A percentile compares a stretch with the other conserved stretches of the same genome.
Conservation (phyloP, 1,284 basidiomycete species). For the Sutorius eximius region DNA sequence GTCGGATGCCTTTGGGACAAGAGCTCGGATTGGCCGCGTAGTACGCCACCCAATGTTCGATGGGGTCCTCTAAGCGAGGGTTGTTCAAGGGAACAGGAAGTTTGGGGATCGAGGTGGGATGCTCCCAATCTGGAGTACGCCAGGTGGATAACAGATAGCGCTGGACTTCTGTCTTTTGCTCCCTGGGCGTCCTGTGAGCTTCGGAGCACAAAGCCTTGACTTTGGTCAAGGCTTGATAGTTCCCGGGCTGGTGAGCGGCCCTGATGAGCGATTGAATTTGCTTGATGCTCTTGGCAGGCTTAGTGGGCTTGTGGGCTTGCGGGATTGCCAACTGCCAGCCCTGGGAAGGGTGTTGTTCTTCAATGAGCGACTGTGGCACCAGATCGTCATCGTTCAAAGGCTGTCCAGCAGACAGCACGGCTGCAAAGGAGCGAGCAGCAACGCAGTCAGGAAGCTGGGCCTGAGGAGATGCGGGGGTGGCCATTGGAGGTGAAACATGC, state of each 20-base stretch:
- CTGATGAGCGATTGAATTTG: conserved; percentile 44
- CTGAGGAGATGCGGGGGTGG: conserved; percentile 36
- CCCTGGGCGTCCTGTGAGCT: conserved; percentile 38
- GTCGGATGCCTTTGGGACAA: too few species aligned
- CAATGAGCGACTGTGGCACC: conserved; percentile 21
- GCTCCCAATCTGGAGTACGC: conserved; percentile 39
- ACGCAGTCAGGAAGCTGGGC: conserved; percentile 37
- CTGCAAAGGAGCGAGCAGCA: conserved; percentile 37
- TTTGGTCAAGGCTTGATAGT: conserved; percentile 37
- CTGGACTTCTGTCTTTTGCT: conserved; percentile 40
- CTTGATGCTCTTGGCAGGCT: conserved; percentile 37
- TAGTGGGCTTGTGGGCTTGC: conserved; percentile 16
- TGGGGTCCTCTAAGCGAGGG: conserved; percentile 44
- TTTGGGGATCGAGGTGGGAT: conserved; percentile 28
- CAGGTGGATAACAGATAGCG: conserved; percentile 39
- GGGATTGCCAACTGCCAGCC: conserved; percentile 22
- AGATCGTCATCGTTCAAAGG: conserved; percentile 28
- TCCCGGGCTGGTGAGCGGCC: conserved; percentile 41
- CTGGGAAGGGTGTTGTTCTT: conserved; percentile 20
- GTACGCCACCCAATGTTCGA: conserved; percentile 45
- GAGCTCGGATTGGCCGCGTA: too few species aligned
- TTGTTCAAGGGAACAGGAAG: conserved; percentile 37
- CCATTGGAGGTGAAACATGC: conserved; percentile 26
- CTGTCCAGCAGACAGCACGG: conserved; percentile 35
- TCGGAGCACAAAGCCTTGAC: conserved; percentile 40